Base-by-base conservation (phyloP, 2,329 filamentous ascomycete species). In the Alternaria gansuensis region DNA sequence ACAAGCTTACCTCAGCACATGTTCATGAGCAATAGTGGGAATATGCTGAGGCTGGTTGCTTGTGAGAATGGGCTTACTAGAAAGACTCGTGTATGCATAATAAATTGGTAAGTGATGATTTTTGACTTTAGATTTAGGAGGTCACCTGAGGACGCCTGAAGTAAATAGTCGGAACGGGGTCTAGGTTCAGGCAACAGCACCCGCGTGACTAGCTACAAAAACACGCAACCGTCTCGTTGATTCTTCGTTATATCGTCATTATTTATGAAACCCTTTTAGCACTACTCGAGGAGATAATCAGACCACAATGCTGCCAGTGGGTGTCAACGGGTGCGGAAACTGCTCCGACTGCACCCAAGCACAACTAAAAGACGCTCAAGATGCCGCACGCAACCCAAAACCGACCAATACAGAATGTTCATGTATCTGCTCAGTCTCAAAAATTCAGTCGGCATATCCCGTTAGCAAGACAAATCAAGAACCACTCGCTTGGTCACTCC, bases 401-500 rank as follows among this genome's bases (percentile, higher is more conserved):
- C 3, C 2, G 10, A 34, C 6, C 44, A 23, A 46, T 4, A 6
- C 21, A 14, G 11, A 24, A 13, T 11, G 29, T 23, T 14, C 17
- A 14, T 11, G 3, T 34, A 14, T 9, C 3, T 24, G 29, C 21
- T 8, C 29, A 21, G 31, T 34, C n/a, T 11, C 41, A 10, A 1
- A 29, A 6, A 37, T 21, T 23, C 6, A 21, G 13, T 8, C 29
- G 23, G 5, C n/a, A 41, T 57, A 34, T 26, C 21, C 40, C 2
- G 24, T 40, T 13, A 11, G 23, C 3, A 11, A n/a, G 21, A 17
- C 3, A 11, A 62, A 53, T 40, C 48, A 54, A 5, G 62, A 68
- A 23, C 67, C 67, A 2, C 58, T 68, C 3, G 67, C 67, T 17
- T 69, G 65, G 67, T 65, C 55, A 5, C 45, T 68, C 1, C 44